These are phyloP conservation scores for Striga asiatica DNA, from an alignment of 257 asterid species.

Conservation along the genomic window DNA sequence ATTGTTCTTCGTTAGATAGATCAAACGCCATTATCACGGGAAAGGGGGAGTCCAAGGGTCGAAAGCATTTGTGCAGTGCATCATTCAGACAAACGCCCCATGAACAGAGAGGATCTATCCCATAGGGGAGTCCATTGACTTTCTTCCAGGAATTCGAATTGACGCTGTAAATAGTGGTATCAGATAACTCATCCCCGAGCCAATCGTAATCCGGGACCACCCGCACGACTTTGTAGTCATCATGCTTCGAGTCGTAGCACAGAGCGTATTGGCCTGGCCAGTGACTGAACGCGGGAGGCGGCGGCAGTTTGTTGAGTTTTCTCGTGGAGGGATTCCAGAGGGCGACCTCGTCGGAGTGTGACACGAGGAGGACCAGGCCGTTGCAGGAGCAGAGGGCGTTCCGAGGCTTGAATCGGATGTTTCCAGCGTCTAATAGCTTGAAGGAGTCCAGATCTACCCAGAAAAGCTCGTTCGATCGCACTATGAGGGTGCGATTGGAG, in stretches of 20 bases:
- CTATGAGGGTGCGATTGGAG: slow-evolving; percentile 28
- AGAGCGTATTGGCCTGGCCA: slow-evolving; percentile 26
- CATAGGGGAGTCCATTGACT: slow-evolving; percentile 29
- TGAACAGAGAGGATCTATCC: slow-evolving; percentile 28
- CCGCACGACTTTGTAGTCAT: slow-evolving; percentile 51
- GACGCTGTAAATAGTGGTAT: slow-evolving; percentile 33
- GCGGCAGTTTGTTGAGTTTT: slow-evolving; percentile 25
- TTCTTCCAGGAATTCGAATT: slow-evolving; percentile 43
- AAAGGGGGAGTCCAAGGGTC: neutral
- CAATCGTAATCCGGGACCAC: slow-evolving; percentile 25
- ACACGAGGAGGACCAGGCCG: slow-evolving; percentile 30
- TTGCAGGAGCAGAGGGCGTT: slow-evolving; percentile 24
- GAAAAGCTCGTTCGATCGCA: slow-evolving; percentile 27
- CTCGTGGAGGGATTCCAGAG: slow-evolving; percentile 46
- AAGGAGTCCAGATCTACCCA: slow-evolving; percentile 19
- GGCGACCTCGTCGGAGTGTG: slow-evolving; percentile 20
- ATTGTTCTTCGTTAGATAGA: slow-evolving; percentile 34
- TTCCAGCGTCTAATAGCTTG: slow-evolving; percentile 10
- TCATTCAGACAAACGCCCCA: slow-evolving; percentile 46
- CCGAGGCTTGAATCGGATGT: slow-evolving; percentile 27
- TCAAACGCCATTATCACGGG: slow-evolving; percentile 39
- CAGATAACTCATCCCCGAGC: no score
- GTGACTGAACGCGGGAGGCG: neutral
- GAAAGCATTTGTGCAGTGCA: slow-evolving; percentile 35
- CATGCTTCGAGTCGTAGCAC: slow-evolving; percentile 31